Evolutionary conservation across 2,329 filamentous ascomycete species (phyloP).

Genomic region (Hyphodiscus sp.): DNA sequence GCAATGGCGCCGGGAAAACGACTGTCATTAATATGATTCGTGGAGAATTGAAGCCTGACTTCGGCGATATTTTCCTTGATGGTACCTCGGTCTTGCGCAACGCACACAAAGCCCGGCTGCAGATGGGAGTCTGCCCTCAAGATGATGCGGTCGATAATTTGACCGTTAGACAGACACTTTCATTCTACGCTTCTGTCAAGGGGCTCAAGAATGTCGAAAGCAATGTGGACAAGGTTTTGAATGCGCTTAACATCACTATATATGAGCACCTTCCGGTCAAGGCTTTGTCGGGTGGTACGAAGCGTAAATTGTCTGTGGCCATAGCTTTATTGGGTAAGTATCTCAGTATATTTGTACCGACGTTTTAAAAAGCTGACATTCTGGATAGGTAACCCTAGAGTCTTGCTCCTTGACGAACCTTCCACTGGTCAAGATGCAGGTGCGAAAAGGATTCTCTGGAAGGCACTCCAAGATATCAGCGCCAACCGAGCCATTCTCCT

Average conservation of each 20-base stretch:
- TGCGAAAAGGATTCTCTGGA: slow-evolving; percentile 32
- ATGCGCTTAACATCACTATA: slow-evolving; percentile 24
- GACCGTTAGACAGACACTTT: slow-evolving; percentile 29
- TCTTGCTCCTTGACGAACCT: slow-evolving; percentile 30
- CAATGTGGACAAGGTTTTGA: slow-evolving; percentile 28
- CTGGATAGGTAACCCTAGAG: slow-evolving; percentile 22
- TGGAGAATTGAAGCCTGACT: slow-evolving; percentile 51
- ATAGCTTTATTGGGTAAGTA: slow-evolving; percentile 27
- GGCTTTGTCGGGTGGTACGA: slow-evolving; percentile 29
- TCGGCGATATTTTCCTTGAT: slow-evolving; percentile 56
- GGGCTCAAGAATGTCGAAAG: slow-evolving; percentile 26
- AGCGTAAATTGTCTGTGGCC: slow-evolving; percentile 29
- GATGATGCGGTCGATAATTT: slow-evolving; percentile 31
- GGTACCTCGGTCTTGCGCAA: slow-evolving; percentile 42
- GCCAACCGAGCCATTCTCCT: slow-evolving; percentile 29
- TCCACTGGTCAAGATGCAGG: slow-evolving; percentile 30
- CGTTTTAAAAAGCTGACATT: not conserved
- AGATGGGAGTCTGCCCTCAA: slow-evolving; percentile 31
- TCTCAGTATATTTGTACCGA: not conserved
- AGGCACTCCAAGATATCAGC: slow-evolving; percentile 25
- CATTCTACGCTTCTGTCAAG: slow-evolving; percentile 29
- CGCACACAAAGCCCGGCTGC: slow-evolving; percentile 18
- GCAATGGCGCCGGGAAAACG: slow-evolving; percentile 60
- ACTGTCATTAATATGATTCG: slow-evolving; percentile 61
- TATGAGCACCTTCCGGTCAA: slow-evolving; percentile 23